Percentiles rank a stretch among this genome's conserved stretches.
Evolutionary conservation across 2,329 filamentous ascomycete species (phyloP).

Genomic region (Cercospora zeae-maydis): DNA sequence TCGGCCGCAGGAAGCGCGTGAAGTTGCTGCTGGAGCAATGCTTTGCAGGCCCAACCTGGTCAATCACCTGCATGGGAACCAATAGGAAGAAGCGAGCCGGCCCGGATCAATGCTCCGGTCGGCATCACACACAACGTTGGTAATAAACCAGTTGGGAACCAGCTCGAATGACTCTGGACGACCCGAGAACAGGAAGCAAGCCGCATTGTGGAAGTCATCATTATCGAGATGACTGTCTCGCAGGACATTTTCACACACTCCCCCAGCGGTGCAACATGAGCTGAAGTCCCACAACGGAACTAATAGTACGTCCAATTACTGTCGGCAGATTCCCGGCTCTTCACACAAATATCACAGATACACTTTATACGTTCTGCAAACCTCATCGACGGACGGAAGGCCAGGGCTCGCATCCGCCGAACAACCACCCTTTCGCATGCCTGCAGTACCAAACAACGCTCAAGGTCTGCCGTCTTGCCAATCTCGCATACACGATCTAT

Average conservation of each 20-base stretch:
- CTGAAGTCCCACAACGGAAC: neutral
- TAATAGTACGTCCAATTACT: neutral
- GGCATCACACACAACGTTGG: neutral
- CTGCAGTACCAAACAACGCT: neutral
- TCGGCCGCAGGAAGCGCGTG: slow-evolving; percentile 3
- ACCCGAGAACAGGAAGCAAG: neutral
- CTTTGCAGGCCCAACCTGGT: neutral
- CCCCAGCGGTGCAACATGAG: neutral
- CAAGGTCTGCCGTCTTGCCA: neutral
- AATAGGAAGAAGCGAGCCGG: slow-evolving; percentile 32
- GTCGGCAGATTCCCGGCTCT: neutral
- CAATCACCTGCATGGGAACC: slow-evolving; percentile 48
- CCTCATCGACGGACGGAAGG: neutral
- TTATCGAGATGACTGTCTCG: neutral
- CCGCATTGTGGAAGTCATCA: neutral
- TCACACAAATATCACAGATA: neutral
- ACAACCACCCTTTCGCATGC: neutral
- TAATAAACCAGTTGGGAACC: neutral
- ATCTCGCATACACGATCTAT: neutral
- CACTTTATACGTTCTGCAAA: neutral
- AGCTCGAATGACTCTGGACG: neutral
- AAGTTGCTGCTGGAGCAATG: neutral
- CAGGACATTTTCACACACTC: neutral
- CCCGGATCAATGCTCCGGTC: neutral
- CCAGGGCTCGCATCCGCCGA: neutral